Evolutionary conservation across 23 red algal genomes (phyloP).

Genomic region (Gracilaria gracilis): DNA sequence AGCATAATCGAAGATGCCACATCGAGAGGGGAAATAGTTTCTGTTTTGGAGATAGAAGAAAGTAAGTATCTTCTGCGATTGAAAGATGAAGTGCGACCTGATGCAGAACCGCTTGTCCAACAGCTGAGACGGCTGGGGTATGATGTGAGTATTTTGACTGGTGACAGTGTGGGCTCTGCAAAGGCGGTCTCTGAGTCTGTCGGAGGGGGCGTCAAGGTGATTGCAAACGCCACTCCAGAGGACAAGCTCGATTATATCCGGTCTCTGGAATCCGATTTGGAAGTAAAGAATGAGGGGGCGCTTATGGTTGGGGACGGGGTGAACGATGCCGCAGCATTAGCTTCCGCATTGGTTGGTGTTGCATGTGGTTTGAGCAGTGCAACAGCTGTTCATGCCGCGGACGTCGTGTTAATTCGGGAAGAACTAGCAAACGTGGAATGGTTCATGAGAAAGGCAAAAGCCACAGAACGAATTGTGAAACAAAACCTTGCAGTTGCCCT

Average conservation of each 20-base stretch:
- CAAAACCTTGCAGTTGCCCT: constrained; percentile 88
- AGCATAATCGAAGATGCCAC: constrained; percentile 48
- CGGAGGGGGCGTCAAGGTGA: constrained; percentile 59
- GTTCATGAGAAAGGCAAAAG: constrained; percentile 74
- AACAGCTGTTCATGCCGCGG: constrained; percentile 80
- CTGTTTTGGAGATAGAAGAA: constrained; percentile 38
- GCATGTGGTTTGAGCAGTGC: constrained; percentile 76
- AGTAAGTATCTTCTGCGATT: constrained; percentile 69
- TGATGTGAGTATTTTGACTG: constrained; percentile 78
- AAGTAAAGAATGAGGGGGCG: constrained; percentile 35
- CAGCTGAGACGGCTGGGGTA: constrained; percentile 38
- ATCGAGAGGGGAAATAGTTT: constrained; percentile 52
- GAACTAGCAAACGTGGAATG: constrained; percentile 76
- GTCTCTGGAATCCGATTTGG: constrained; percentile 11
- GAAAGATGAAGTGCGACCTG: constrained; percentile 71
- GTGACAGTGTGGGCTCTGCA: constrained; percentile 74
- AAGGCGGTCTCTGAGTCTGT: constrained; percentile 48
- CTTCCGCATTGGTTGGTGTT: constrained; percentile 74
- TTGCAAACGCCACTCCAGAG: constrained; percentile 69
- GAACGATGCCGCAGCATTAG: constrained; percentile 94
- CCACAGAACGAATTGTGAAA: constrained; percentile 67
- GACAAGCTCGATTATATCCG: constrained; percentile 80
- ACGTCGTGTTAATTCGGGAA: constrained; percentile 85
- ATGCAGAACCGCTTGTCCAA: constrained; percentile 46
- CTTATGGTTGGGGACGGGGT: constrained; percentile 96